Conservation (phyloP, 805 yeast species). For the Kodamaea neixiangensis region DNA sequence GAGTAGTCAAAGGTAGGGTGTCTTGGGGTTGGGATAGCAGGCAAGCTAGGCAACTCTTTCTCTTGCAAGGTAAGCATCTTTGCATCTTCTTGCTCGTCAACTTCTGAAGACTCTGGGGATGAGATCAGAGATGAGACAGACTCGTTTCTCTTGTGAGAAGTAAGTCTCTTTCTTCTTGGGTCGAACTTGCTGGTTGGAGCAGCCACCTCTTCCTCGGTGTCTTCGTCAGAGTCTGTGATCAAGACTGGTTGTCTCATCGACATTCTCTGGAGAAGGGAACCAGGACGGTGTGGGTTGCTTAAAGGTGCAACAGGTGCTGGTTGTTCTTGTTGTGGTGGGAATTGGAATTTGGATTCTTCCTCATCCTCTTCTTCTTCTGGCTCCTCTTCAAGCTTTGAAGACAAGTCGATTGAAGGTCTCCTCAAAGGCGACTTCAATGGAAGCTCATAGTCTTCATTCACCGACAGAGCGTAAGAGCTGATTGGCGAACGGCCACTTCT, state of each 20-base stretch:
- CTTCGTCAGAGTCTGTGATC: constrained; percentile 13
- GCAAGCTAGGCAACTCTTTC: constrained; percentile 14
- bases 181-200: constrained; percentile 13
- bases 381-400: constrained; percentile 5
- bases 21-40: constrained; percentile 11
- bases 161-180: constrained; percentile 15
- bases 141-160: constrained; percentile 6
- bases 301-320: constrained; percentile 1
- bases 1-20: constrained; percentile 22
- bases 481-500: constrained; percentile 18
- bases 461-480: constrained; percentile 13
- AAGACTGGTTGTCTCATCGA: constrained; percentile 11
- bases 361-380: constrained; percentile 13
- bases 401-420: constrained; percentile 7
- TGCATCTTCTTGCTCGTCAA: constrained; percentile 15
- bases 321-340: not conserved
- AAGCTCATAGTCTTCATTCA: constrained; percentile 13
- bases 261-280: constrained; percentile 15
- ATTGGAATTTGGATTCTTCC: constrained; percentile 6
- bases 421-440: constrained; percentile 18
- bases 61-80: constrained; percentile 6
- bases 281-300: constrained; percentile 2
- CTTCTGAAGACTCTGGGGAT: constrained; percentile 21
- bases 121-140: constrained; percentile 13
- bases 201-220: constrained; percentile 11